A percentile compares a stretch with the other conserved stretches of the same genome.
phyloP scores from a whole-genome alignment of 2,329 filamentous ascomycete species.

The Fusarium pininemorale region DNA sequence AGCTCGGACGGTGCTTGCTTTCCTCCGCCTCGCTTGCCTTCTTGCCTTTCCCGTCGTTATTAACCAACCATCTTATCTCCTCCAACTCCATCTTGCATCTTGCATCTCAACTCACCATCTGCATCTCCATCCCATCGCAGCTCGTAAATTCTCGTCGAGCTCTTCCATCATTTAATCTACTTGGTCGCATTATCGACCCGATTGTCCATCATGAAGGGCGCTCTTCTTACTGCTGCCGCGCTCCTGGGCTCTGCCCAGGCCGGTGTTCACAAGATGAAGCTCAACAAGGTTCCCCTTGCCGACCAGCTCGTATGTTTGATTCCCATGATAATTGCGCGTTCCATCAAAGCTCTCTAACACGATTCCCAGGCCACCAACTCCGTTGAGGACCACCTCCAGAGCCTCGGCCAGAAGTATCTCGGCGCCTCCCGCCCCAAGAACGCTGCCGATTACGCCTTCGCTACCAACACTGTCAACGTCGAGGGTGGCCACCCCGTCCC shows the following conservation, averaged over 20 bases:
- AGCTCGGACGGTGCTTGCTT: constrained; percentile 24
- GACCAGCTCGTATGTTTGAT: constrained; percentile 83
- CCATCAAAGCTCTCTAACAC: constrained; percentile 17
- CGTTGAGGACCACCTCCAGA: constrained; percentile 82
- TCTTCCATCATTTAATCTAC: not conserved
- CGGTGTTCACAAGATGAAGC: constrained; percentile 93
- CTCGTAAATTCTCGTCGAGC: constrained; percentile 17
- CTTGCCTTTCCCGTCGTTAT: not conserved
- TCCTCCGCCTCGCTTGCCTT: constrained; percentile 33
- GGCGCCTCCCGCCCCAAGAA: constrained; percentile 70
- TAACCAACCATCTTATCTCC: constrained; percentile 40
- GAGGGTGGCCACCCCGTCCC: constrained; percentile 82
- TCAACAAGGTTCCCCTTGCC: constrained; percentile 92
- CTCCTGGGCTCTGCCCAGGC: constrained; percentile 86
- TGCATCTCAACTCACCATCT: constrained; percentile 21
- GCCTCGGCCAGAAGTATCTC: constrained; percentile 96
- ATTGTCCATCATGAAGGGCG: constrained; percentile 80
- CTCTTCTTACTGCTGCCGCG: constrained; percentile 79
- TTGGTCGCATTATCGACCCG: constrained; percentile 22
- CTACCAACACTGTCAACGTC: constrained; percentile 72
- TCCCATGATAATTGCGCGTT: not conserved
- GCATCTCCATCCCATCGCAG: constrained; percentile 2
- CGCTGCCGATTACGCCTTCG: constrained; percentile 82
- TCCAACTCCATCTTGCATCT: constrained; percentile 34
- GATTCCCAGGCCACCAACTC: constrained; percentile 74